Conservation (phyloP, 192 early-diverging fungal species). For the Piromyces sp. region DNA sequence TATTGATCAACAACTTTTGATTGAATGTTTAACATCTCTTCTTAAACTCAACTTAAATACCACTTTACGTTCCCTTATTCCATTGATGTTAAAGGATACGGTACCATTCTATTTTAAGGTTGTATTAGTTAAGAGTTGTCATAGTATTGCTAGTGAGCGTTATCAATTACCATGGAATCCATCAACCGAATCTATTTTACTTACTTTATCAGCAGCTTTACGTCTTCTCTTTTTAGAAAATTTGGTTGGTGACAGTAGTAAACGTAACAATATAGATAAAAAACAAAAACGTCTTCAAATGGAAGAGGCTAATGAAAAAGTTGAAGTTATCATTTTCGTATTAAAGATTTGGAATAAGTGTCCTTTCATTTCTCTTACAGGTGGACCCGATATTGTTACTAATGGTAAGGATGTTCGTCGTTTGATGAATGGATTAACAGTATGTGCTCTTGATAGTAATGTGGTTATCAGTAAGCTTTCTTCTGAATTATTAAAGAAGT, state of each 20-base stretch:
- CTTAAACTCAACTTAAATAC: slow-evolving; percentile 59
- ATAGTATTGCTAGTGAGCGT: slow-evolving; percentile 43
- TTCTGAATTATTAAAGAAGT: slow-evolving; percentile 47
- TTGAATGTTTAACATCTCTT: slow-evolving; percentile 54
- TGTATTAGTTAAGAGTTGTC: slow-evolving; percentile 59
- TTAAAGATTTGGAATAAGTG: slow-evolving; percentile 56
- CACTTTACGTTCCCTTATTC: slow-evolving; percentile 52
- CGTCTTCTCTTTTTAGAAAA: slow-evolving; percentile 44
- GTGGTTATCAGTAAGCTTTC: slow-evolving; percentile 51
- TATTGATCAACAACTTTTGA: slow-evolving; percentile 65
- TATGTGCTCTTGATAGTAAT: slow-evolving; percentile 56
- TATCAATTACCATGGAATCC: slow-evolving; percentile 52
- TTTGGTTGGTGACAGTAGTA: slow-evolving; percentile 1
- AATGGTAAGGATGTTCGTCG: slow-evolving; percentile 54
- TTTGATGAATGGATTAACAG: slow-evolving; percentile 52
- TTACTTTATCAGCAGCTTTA: slow-evolving; percentile 37
- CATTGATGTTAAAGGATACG: slow-evolving; percentile 44
- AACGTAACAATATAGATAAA: slow-evolving; percentile 2
- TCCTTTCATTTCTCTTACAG: slow-evolving; percentile 55
- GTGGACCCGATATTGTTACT: slow-evolving; percentile 43
- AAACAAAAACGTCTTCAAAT: slow-evolving; percentile 7
- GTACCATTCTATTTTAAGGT: slow-evolving; percentile 62
- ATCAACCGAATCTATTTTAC: slow-evolving; percentile 27
- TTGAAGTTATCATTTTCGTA: slow-evolving; percentile 61
- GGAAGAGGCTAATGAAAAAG: slow-evolving; percentile 45